Evolutionary conservation across 202 grass and related monocot species (phyloP).

Genomic region (Hordeum pubiflorum): DNA sequence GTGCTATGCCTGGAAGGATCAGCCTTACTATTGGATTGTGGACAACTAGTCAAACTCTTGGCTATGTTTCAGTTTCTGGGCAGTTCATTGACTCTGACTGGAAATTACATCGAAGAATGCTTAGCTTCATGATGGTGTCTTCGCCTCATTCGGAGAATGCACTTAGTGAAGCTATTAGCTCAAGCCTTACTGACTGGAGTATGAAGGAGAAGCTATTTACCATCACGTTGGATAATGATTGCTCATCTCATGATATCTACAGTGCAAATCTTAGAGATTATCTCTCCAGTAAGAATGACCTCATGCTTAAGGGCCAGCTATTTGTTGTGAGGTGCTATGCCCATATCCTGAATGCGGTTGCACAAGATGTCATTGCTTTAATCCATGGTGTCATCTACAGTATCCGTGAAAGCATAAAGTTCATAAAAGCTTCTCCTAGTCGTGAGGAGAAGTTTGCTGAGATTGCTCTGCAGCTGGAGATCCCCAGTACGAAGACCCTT

Average conservation of each 20-base stretch:
- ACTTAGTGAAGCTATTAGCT: constrained; percentile 64
- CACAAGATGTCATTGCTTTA: constrained; percentile 65
- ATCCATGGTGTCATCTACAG: constrained; percentile 79
- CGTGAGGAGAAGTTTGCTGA: constrained; percentile 76
- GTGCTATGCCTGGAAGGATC: constrained; percentile 51
- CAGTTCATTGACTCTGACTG: constrained; percentile 71
- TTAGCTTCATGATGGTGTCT: constrained; percentile 86
- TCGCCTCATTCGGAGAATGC: constrained; percentile 81
- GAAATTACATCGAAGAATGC: constrained; percentile 61
- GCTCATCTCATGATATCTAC: constrained; percentile 75
- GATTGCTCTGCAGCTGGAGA: constrained; percentile 60
- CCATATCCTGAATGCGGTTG: constrained; percentile 57
- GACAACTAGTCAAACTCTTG: constrained; percentile 74
- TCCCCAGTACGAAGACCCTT: constrained; percentile 54
- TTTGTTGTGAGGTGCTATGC: constrained; percentile 81
- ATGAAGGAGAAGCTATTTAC: constrained; percentile 73
- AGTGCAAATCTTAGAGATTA: constrained; percentile 80
- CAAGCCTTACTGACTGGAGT: constrained; percentile 62
- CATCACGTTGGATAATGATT: constrained; percentile 74
- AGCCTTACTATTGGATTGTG: constrained; percentile 74
- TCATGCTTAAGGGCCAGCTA: constrained; percentile 65
- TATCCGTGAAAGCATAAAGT: constrained; percentile 81
- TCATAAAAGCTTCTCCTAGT: constrained; percentile 65
- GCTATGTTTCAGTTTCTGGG: constrained; percentile 57
- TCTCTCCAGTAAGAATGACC: constrained; percentile 58